Evolutionary conservation across 495 filamentous ascomycete species (phyloP).

Genomic region (Evansstolkia leycettana): DNA sequence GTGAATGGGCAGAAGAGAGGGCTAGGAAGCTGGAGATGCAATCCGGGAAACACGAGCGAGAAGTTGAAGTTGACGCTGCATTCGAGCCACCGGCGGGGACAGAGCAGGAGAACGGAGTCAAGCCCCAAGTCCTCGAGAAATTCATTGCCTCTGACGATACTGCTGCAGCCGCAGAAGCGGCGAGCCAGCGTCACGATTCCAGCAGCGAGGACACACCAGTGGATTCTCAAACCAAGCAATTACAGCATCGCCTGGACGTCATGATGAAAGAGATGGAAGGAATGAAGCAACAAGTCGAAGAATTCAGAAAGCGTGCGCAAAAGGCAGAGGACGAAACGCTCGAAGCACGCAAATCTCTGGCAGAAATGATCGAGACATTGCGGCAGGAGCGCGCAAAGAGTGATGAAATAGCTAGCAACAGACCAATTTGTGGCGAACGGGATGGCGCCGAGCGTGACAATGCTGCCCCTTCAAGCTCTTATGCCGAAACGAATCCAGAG

Average conservation of each 20-base stretch:
- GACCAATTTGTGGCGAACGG: constrained; percentile 2
- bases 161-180: constrained; percentile 5
- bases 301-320: constrained; percentile 65
- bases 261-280: constrained; percentile 77
- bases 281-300: constrained; percentile 67
- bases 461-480: constrained; percentile 1
- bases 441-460: constrained; percentile 2
- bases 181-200: constrained; percentile 20
- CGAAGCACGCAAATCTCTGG: constrained; percentile 55
- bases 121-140: constrained; percentile 6
- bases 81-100: constrained; percentile 20
- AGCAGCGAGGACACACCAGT: constrained; percentile 17
- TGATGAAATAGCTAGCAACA: constrained; percentile 1
- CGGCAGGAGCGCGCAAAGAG: constrained; percentile 46
- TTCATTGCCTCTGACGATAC: constrained; percentile 4
- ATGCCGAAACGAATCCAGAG: constrained; percentile 6
- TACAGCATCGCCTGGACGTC: constrained; percentile 64
- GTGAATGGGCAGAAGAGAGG: constrained; percentile 72
- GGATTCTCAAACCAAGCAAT: constrained; percentile 20
- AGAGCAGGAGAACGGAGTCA: constrained; percentile 2
- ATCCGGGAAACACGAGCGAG: constrained; percentile 9
- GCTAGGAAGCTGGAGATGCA: constrained; percentile 55
- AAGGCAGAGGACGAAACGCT: constrained; percentile 63
- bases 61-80: constrained; percentile 14
- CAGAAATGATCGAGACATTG: constrained; percentile 80